Base-by-base conservation (phyloP, 2,329 filamentous ascomycete genomes). In the Ophiognomonia clavigignenti-juglandacearum region DNA sequence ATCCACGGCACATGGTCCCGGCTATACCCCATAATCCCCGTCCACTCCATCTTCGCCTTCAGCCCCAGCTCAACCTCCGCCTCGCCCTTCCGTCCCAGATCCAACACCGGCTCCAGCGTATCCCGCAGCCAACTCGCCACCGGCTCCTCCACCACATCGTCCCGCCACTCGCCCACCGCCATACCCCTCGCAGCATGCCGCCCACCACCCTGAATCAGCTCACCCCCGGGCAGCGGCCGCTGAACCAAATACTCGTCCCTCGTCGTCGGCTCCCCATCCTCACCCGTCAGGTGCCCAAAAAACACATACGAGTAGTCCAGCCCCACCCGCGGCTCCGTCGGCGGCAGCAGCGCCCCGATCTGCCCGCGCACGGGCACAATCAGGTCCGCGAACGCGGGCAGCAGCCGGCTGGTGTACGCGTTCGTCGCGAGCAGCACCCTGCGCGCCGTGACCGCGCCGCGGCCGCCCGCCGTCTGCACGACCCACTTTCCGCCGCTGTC, bases 401-500 rank as follows among this genome's bases (percentile, higher is more conserved):
- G 68, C 4, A 96, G 72, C 51, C 83, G 75, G 1, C 87, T 88
- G 0, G 88, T 91, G 64, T 95, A 95, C 4, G 73, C 91, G 60
- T 96, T 96, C 1, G 86, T 92, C 4, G 88, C 85, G 14, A 95
- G 75, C 16, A 96, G 73, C 18, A 95, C 78, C 27, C 78, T 74
- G 11, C 70, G 67, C 1, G 88, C 73, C 0, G 62, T 61, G 46
- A 95, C 74, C 35, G 66, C 69, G n/a, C 89, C 90, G 19, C 88
- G 80, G n/a, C n/a, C n/a, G n/a, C n/a, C n/a, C 0, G 73, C 64
- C 1, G 89, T 95, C 39, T 81, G 70, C 0, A 89, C 68, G 0
- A 73, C 71, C 80, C 86, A 91, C 35, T 47, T 54, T 7, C 42
- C 23, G 53, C 43, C 6, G 55, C 34, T 16, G 29, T 20, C 43